phyloP scores from a whole-genome alignment of 2,329 filamentous ascomycete genomes.

The Colletotrichum phormii region DNA sequence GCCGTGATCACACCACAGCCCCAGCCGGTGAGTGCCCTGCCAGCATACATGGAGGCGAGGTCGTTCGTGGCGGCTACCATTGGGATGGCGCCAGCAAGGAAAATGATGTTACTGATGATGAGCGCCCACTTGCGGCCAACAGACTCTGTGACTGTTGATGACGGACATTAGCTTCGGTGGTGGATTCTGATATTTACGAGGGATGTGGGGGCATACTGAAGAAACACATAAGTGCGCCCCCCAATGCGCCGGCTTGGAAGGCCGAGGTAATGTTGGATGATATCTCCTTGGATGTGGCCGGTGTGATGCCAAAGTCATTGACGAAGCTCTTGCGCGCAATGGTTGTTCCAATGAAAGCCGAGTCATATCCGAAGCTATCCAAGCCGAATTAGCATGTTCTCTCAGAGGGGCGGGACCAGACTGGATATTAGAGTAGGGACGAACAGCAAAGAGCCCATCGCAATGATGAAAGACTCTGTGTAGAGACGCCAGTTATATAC shows the following conservation, averaged over 20 bases:
- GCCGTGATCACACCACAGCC: slow-evolving; percentile 68
- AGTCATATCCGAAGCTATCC: slow-evolving; percentile 63
- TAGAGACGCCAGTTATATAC: slow-evolving; percentile 67
- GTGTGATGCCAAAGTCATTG: slow-evolving; percentile 50
- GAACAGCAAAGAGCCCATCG: slow-evolving; percentile 57
- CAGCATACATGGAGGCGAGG: slow-evolving; percentile 59
- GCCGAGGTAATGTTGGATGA: slow-evolving; percentile 58
- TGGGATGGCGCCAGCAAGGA: slow-evolving; percentile 56
- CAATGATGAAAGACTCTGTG: slow-evolving; percentile 58
- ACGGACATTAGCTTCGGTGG: not conserved
- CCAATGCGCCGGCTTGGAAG: slow-evolving; percentile 63
- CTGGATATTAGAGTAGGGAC: slow-evolving; percentile 17
- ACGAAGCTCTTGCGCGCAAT: slow-evolving; percentile 62
- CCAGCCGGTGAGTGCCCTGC: slow-evolving; percentile 68
- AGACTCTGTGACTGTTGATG: slow-evolving; percentile 53
- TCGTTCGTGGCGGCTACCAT: slow-evolving; percentile 55
- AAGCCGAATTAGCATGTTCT: too few species aligned
- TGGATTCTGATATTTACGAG: not conserved
- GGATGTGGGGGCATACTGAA: slow-evolving; percentile 41
- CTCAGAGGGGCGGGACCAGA: not conserved
- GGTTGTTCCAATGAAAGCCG: slow-evolving; percentile 65
- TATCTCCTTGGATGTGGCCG: slow-evolving; percentile 44
- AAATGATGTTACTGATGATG: slow-evolving; percentile 56
- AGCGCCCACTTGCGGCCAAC: slow-evolving; percentile 63
- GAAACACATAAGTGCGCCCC: slow-evolving; percentile 62